phyloP scores from a whole-genome alignment of 345 rosid genomes.

The Eucalyptus regnans region DNA sequence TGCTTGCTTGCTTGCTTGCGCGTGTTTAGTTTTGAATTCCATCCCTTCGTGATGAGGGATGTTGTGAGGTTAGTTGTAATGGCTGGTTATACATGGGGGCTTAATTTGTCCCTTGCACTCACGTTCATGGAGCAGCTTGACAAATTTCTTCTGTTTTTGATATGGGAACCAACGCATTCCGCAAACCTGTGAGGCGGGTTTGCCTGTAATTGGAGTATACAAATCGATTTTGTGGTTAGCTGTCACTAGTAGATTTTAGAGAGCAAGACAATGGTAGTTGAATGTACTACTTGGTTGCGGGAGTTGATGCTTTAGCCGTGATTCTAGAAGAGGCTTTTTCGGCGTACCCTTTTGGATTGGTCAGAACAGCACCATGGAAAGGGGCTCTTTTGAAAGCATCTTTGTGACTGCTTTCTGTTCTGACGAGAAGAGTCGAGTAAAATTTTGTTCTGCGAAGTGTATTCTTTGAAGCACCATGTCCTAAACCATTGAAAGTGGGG shows the following conservation, averaged over 20 bases:
- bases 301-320: not conserved
- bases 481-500: not conserved
- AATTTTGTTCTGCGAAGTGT: not conserved
- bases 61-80: not conserved
- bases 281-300: not conserved
- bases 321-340: not conserved
- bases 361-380: not conserved
- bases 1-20: not conserved
- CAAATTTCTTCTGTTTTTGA: not conserved
- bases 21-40: not conserved
- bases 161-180: not conserved
- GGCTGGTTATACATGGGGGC: not conserved
- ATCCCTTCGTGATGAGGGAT: not conserved
- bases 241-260: not conserved
- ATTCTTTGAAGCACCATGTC: not conserved
- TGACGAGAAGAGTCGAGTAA: not conserved
- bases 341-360: not conserved
- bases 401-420: not conserved
- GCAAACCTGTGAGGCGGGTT: not conserved
- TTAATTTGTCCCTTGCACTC: not conserved
- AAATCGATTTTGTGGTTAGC: not conserved
- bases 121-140: not conserved
- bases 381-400: not conserved
- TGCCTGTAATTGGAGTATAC: not conserved
- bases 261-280: not conserved